Base-by-base conservation (phyloP, 352 stramenopile genomes). In the Globisporangium ultimum region DNA sequence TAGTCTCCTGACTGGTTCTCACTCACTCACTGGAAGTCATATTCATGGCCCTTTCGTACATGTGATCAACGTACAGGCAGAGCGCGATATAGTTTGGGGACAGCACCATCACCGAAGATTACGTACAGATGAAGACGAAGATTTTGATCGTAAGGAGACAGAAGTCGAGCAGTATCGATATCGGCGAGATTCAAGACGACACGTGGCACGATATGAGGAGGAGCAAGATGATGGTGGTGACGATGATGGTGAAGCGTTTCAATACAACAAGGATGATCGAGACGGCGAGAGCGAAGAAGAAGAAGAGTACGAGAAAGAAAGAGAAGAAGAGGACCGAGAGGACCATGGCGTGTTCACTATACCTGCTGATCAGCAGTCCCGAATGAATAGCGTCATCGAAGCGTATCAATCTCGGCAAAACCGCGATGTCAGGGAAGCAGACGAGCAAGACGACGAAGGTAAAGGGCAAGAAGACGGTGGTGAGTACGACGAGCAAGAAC, bases 221-320 rank as follows among this genome's bases (percentile, higher is more conserved):
- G 59, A 61, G 21, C 55, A 69, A 14, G 64, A 68, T 43, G 60
- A 60, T 15, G 61, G 76, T n/a, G 66, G 70, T 8, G 67, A 60
- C 28, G 61, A 72, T 28, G 67, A 60, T 22, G 61, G 71, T 28
- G 63, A 73, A 12, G 53, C 43, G 2, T 74, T 68, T 11, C 72
- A 70, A 56, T 73, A 55, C 51, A 49, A 65, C 48, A 51, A 38
- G 21, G 21, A 7, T 13, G 43, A 63, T 18, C 52, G 56, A 8
- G 55, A 47, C n/a, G 22, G n/a, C 4, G 24, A 10, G 0, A 9
- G 50, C 10, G 38, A 66, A 9, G 53, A 63, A 14, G 18, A 47
- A 10, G 53, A 63, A 14, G 18, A 47, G 24, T 24, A 56, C 12
- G 20, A 61, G n/a, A 3, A 47, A 32, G 55, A 62, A 55, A 18